phyloP scores from a whole-genome alignment of 148 eudicot species.

The Euryodendron excelsum region DNA sequence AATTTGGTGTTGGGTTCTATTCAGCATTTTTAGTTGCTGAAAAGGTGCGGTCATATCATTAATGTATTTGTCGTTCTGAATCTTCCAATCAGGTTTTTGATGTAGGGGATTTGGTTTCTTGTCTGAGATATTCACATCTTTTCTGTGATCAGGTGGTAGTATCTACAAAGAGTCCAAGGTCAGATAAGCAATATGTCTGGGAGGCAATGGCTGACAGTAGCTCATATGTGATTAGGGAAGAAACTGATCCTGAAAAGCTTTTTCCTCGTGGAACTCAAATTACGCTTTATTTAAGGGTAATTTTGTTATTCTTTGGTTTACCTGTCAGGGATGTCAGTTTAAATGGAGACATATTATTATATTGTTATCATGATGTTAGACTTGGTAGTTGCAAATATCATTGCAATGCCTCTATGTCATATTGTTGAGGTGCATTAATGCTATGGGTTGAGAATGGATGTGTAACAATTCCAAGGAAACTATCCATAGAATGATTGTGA shows the following conservation, averaged over 20 bases:
- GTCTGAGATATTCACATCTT: neutral
- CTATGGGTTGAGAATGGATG: neutral
- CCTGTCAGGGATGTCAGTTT: neutral
- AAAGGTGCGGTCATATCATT: slow-evolving; percentile 40
- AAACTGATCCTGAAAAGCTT: slow-evolving; percentile 83
- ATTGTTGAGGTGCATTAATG: slow-evolving; percentile 3
- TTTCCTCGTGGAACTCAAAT: slow-evolving; percentile 83
- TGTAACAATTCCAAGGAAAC: neutral
- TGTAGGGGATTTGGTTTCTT: neutral
- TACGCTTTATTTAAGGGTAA: slow-evolving; percentile 81
- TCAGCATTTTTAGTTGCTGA: slow-evolving; percentile 98
- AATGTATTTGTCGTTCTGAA: neutral
- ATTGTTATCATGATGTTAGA: neutral
- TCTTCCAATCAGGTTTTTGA: neutral
- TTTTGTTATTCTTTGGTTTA: neutral
- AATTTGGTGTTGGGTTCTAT: slow-evolving; percentile 99
- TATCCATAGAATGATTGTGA: neutral
- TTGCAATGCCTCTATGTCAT: neutral
- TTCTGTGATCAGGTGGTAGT: slow-evolving; percentile 63
- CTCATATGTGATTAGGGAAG: slow-evolving; percentile 80
- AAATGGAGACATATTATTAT: neutral
- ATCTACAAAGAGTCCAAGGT: slow-evolving; percentile 89
- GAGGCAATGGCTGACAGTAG: slow-evolving; percentile 90
- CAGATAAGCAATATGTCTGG: slow-evolving; percentile 93
- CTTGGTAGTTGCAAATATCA: neutral